A percentile compares a stretch with the other conserved stretches of the same genome.
These are phyloP conservation scores for Fusarium heterosporum DNA, from an alignment of 2,329 filamentous ascomycete genomes.

Conservation along the genomic window DNA sequence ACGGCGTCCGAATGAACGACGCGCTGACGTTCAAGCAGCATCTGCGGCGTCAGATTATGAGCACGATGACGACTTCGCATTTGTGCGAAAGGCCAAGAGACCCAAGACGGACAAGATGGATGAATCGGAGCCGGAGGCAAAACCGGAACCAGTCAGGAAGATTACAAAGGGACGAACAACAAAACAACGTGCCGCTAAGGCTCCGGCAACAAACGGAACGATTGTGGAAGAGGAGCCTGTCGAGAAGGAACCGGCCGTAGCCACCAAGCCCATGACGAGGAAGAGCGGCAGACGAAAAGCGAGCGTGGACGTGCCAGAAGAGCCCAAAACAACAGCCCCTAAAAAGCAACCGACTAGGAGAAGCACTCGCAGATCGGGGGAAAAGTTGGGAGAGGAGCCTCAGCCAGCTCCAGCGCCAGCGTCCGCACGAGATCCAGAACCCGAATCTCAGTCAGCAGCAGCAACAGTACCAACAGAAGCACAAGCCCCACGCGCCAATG, in stretches of 20 bases:
- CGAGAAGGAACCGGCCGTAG: constrained; percentile 31
- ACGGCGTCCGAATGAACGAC: constrained; percentile 8
- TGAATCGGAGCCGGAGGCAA: constrained; percentile 49
- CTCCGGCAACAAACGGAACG: constrained; percentile 45
- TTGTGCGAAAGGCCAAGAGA: constrained; percentile 75
- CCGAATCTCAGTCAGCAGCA: neutral
- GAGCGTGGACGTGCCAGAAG: constrained; percentile 54
- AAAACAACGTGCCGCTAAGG: constrained; percentile 52
- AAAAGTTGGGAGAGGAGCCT: constrained; percentile 49
- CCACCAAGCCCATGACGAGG: constrained; percentile 42
- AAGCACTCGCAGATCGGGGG: constrained; percentile 59
- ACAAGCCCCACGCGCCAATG: constrained; percentile 44
- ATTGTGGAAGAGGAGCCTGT: constrained; percentile 38
- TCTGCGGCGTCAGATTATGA: constrained; percentile 66
- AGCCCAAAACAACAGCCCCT: constrained; percentile 53
- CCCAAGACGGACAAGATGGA: constrained; percentile 67
- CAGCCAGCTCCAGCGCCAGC: constrained; percentile 1
- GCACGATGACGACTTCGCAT: constrained; percentile 81
- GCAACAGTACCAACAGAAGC: neutral
- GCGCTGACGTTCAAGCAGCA: constrained; percentile 30
- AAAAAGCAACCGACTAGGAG: constrained; percentile 57
- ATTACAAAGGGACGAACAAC: constrained; percentile 49
- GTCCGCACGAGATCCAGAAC: neutral
- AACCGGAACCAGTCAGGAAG: constrained; percentile 60
- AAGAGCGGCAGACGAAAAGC: constrained; percentile 55